A percentile compares a stretch with the other conserved stretches of the same genome.
phyloP scores from a whole-genome alignment of 257 asterid species.

The Jacaranda mimosifolia region DNA sequence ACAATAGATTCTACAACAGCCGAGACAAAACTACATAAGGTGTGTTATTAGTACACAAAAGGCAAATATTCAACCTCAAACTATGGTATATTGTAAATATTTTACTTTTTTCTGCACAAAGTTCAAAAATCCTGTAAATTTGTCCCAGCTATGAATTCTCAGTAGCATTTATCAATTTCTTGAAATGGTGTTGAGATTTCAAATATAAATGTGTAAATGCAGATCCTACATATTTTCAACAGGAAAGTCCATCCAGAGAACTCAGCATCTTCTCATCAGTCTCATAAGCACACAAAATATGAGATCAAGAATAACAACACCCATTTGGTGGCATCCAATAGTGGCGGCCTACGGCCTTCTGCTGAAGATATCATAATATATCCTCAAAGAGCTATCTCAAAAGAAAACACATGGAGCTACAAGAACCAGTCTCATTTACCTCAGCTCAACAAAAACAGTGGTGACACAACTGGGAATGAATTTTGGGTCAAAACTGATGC shows the following conservation, averaged over 20 bases:
- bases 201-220: slow-evolving; percentile 43
- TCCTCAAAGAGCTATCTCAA: slow-evolving; percentile 62
- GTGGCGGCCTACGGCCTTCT: slow-evolving; percentile 50
- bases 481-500: slow-evolving; percentile 93
- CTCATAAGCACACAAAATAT: slow-evolving; percentile 47
- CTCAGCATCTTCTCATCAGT: slow-evolving; percentile 44
- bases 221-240: slow-evolving; percentile 90
- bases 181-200: slow-evolving; percentile 2
- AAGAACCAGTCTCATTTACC: slow-evolving; percentile 55
- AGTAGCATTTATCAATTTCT: not conserved
- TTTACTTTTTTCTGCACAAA: not conserved
- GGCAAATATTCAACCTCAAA: slow-evolving; percentile 2
- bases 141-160: not conserved
- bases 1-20: slow-evolving; percentile 60
- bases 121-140: not conserved
- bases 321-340: slow-evolving; percentile 41
- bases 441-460: slow-evolving; percentile 44
- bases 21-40: slow-evolving; percentile 78
- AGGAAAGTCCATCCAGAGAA: slow-evolving; percentile 97
- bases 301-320: slow-evolving; percentile 49
- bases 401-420: slow-evolving; percentile 50
- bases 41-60: slow-evolving; percentile 22
- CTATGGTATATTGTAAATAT: not conserved
- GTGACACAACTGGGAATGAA: slow-evolving; percentile 61
- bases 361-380: slow-evolving; percentile 74